Evolutionary conservation across 768 basidiomycete genomes (phyloP).

Genomic region (Termitomyces sp.): DNA sequence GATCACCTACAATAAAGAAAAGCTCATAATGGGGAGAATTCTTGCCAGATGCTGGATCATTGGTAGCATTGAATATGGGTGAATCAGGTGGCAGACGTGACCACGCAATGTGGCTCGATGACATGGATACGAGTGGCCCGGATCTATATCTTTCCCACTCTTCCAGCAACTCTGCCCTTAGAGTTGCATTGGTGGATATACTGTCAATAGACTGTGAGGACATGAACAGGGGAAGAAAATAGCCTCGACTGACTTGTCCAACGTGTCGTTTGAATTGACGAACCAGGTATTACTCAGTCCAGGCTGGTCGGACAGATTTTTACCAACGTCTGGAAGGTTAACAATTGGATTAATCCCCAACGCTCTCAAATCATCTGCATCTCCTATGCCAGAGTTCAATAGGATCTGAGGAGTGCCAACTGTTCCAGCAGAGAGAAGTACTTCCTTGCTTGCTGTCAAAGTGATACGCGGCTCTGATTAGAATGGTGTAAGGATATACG

Average conservation of each 20-base stretch:
- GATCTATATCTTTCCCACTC: slow-evolving; percentile 21
- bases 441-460: slow-evolving; percentile 18
- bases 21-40: slow-evolving; percentile 18
- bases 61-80: slow-evolving; percentile 14
- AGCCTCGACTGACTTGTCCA: slow-evolving; percentile 10
- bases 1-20: neutral
- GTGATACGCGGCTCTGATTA: neutral
- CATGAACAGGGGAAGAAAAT: neutral
- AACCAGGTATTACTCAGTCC: slow-evolving; percentile 20
- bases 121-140: slow-evolving; percentile 22
- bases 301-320: slow-evolving; percentile 30
- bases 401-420: slow-evolving; percentile 34
- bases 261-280: slow-evolving; percentile 27
- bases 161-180: slow-evolving; percentile 16
- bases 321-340: slow-evolving; percentile 27
- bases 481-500: neutral
- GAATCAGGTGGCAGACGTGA: slow-evolving; percentile 21
- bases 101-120: slow-evolving; percentile 22
- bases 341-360: slow-evolving; percentile 25
- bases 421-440: slow-evolving; percentile 26
- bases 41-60: slow-evolving; percentile 28
- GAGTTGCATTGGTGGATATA: slow-evolving; percentile 10
- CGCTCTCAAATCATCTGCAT: slow-evolving; percentile 15
- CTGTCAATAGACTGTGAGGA: neutral
- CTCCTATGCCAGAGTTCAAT: slow-evolving; percentile 34